Base-by-base conservation (phyloP, 495 filamentous ascomycete species). In the Amphirosellinia nigrospora region DNA sequence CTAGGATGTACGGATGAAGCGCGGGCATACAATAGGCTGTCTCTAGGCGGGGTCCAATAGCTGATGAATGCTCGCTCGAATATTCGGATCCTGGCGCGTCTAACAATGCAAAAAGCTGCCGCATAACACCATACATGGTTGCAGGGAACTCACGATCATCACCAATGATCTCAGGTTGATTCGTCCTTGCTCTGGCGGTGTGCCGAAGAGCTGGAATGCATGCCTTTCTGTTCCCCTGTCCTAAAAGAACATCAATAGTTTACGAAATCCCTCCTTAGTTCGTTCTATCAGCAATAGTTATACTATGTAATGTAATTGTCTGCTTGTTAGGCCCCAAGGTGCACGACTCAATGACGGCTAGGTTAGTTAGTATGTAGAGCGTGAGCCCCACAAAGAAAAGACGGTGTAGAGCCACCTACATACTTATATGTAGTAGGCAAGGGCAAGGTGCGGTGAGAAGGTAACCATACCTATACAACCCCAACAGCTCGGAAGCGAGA, bases 391-490 rank as follows among this genome's bases (percentile, higher is more conserved):
- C 58, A 43, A 23, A 41, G 56, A 69, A 69, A 68, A 68, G 66
- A 69, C 66, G 66, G 66, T 69, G 66, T 69, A 66, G 50, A 50
- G n/a, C 36, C 23, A 41, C n/a, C n/a, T n/a, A n/a, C n/a, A n/a
- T n/a, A n/a, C n/a, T n/a, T n/a, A n/a, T n/a, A n/a, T n/a, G 13
- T 56, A 26, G 9, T n/a, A 56, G n/a, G 21, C 16, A 21, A n/a
- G 28, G 59, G 21, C 55, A 52, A 48, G 43, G 53, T 61, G 41
- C 50, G 50, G 50, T 66, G 64, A 66, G 45, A 41, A 66, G 23
- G 50, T 21, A 34, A 56, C 36, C 34, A 66, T 66, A 39, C 32
- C 23, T 58, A 56, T 43, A 34, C 66, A 48, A 61, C 26, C 53
- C 30, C 43, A 50, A 34, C 32, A 11, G 28, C n/a, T 50, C 34